Evolutionary conservation across 257 asterid species (phyloP).

Genomic region (Fraxinus anomala): DNA sequence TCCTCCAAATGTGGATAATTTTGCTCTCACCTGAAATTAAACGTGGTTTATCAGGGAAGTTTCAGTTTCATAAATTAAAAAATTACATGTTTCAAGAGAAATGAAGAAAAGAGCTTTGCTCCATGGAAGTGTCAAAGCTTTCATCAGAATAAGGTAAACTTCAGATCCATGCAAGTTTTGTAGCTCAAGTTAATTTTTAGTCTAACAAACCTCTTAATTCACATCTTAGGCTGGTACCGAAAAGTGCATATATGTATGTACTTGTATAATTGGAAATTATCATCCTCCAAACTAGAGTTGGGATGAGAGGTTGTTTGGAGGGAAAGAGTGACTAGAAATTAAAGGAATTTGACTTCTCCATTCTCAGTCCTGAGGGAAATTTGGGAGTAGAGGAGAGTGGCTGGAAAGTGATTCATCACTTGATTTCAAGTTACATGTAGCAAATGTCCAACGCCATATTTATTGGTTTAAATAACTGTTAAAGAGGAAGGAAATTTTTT

Average conservation of each 20-base stretch:
- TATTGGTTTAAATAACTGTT: no score
- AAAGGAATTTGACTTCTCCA: not conserved
- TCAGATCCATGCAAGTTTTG: no score
- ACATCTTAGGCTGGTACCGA: not conserved
- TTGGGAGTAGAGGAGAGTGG: not conserved
- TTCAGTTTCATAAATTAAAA: not conserved
- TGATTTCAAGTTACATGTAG: not conserved
- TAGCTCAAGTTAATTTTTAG: no score
- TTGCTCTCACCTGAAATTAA: constrained; percentile 69
- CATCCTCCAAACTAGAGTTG: not conserved
- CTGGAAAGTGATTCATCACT: not conserved
- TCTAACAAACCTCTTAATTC: no score
- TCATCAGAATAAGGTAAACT: not conserved
- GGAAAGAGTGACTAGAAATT: not conserved
- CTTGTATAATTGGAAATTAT: not conserved
- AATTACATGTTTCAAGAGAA: not conserved
- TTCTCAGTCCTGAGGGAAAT: not conserved
- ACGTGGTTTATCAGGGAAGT: constrained; percentile 25
- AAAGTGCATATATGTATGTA: not conserved
- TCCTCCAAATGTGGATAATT: constrained; percentile 71
- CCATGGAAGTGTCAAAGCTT: not conserved
- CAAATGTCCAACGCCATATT: not conserved
- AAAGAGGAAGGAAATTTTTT: not conserved
- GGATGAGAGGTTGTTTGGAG: not conserved
- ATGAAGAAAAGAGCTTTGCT: not conserved